Evolutionary conservation across 345 rosid genomes (phyloP).

Genomic region (Pugionium cornutum): DNA sequence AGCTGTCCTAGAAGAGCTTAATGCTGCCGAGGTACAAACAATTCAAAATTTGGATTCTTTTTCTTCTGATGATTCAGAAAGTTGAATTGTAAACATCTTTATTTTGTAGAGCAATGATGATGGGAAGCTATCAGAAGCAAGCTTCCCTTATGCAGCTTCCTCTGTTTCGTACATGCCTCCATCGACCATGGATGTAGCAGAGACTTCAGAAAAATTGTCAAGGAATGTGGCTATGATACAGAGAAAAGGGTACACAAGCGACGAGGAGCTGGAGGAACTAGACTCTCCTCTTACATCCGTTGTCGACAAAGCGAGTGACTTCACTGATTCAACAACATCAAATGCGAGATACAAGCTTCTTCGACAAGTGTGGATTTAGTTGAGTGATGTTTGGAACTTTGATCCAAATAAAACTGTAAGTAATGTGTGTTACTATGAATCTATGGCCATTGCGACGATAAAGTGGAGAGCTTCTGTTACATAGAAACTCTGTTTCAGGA

Average conservation of each 20-base stretch:
- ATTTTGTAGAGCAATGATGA: slow-evolving; percentile 54
- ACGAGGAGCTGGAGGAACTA: slow-evolving; percentile 85
- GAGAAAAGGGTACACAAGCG: slow-evolving; percentile 92
- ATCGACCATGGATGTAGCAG: slow-evolving; percentile 57
- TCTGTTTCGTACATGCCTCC: slow-evolving; percentile 64
- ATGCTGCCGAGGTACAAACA: slow-evolving; percentile 77
- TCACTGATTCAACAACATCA: slow-evolving; percentile 14
- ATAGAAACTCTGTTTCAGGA: neutral
- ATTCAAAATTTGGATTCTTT: neutral
- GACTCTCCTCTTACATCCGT: slow-evolving; percentile 71
- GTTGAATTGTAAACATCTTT: neutral
- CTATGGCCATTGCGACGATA: neutral
- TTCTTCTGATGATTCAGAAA: neutral
- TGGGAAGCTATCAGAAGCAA: slow-evolving; percentile 58
- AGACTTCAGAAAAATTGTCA: slow-evolving; percentile 52
- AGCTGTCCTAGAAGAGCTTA: slow-evolving; percentile 82
- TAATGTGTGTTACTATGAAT: slow-evolving; percentile 17
- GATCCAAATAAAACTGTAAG: neutral
- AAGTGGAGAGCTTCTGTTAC: slow-evolving; percentile 15
- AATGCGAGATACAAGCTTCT: slow-evolving; percentile 83
- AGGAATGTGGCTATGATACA: slow-evolving; percentile 62
- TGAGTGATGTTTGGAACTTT: slow-evolving; percentile 2
- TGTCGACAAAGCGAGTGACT: slow-evolving; percentile 50
- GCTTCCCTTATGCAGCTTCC: slow-evolving; percentile 77
- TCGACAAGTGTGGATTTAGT: slow-evolving; percentile 71